phyloP scores from a whole-genome alignment of 192 early-diverging fungal species.

The Backusella liffmaniae region DNA sequence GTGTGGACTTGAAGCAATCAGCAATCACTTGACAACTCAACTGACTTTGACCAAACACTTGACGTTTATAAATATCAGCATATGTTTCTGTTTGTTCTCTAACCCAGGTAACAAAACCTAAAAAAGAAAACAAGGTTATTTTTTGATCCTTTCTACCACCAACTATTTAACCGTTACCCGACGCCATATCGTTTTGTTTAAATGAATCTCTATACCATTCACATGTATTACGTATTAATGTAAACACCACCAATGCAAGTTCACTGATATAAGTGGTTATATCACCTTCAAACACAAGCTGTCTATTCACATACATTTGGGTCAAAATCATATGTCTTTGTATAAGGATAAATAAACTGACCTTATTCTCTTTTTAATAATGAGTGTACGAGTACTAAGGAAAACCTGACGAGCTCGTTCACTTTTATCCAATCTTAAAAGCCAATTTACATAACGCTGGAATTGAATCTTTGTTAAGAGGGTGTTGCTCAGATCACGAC shows the following conservation, averaged over 20 bases:
- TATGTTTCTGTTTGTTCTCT: slow-evolving; percentile 81
- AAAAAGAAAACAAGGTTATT: slow-evolving; percentile 4
- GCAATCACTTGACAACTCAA: slow-evolving; percentile 77
- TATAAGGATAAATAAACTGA: slow-evolving; percentile 22
- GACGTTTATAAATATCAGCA: slow-evolving; percentile 82
- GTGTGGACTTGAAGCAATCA: slow-evolving; percentile 75
- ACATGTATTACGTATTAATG: slow-evolving; percentile 90
- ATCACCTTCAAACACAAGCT: slow-evolving; percentile 88
- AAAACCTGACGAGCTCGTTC: slow-evolving; percentile 88
- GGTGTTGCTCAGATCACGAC: slow-evolving; percentile 76
- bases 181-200: slow-evolving; percentile 84
- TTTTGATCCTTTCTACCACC: not conserved
- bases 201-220: slow-evolving; percentile 95
- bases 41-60: slow-evolving; percentile 82
- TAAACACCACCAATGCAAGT: slow-evolving; percentile 85
- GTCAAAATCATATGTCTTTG: not conserved
- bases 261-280: slow-evolving; percentile 82
- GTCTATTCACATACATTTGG: slow-evolving; percentile 42
- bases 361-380: slow-evolving; percentile 77
- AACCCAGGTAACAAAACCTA: slow-evolving; percentile 92
- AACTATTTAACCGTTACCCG: slow-evolving; percentile 48
- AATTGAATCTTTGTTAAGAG: slow-evolving; percentile 80
- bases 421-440: slow-evolving; percentile 73
- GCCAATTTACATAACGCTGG: slow-evolving; percentile 73
- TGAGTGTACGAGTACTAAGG: slow-evolving; percentile 68